A percentile compares a stretch with the other conserved stretches of the same genome.
Evolutionary conservation across 2,329 filamentous ascomycete genomes (phyloP).

Genomic region (Epichloe coenophiala): DNA sequence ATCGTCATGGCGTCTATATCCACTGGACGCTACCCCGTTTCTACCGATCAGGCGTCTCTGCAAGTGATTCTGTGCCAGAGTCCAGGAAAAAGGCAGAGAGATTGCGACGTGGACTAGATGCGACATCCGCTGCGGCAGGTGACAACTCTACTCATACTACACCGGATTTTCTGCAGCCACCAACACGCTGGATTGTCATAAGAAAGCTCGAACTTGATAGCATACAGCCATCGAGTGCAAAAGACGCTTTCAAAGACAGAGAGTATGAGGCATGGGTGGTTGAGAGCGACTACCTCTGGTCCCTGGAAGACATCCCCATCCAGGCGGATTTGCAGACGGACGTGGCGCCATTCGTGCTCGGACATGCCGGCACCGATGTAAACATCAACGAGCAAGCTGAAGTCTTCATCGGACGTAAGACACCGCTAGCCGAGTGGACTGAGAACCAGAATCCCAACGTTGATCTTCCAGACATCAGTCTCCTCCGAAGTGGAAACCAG

Average conservation of each 20-base stretch:
- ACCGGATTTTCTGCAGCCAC: no score
- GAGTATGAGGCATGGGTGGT: constrained; percentile 20
- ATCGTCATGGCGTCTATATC: constrained; percentile 26
- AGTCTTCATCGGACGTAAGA: constrained; percentile 26
- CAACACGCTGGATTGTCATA: no score
- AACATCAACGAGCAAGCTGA: constrained; percentile 25
- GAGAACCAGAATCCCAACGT: background rate
- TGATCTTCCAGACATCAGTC: constrained; percentile 4
- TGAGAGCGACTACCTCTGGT: constrained; percentile 23
- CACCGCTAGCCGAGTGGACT: constrained; percentile 4
- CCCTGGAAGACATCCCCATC: constrained; percentile 17
- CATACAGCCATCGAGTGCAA: no score
- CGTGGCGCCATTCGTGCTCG: constrained; percentile 23
- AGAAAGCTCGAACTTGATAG: no score
- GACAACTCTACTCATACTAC: no score
- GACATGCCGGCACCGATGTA: constrained; percentile 1
- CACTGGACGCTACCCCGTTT: constrained; percentile 27
- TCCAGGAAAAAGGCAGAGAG: no score
- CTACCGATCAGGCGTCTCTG: constrained; percentile 15
- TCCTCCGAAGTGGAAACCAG: constrained; percentile 16
- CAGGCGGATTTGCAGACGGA: constrained; percentile 25
- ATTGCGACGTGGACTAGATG: no score
- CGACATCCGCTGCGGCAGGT: no score
- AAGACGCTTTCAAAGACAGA: no score
- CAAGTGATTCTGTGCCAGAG: no score